phyloP scores from a whole-genome alignment of 192 early-diverging fungal species.

The Coemansia sp. region DNA sequence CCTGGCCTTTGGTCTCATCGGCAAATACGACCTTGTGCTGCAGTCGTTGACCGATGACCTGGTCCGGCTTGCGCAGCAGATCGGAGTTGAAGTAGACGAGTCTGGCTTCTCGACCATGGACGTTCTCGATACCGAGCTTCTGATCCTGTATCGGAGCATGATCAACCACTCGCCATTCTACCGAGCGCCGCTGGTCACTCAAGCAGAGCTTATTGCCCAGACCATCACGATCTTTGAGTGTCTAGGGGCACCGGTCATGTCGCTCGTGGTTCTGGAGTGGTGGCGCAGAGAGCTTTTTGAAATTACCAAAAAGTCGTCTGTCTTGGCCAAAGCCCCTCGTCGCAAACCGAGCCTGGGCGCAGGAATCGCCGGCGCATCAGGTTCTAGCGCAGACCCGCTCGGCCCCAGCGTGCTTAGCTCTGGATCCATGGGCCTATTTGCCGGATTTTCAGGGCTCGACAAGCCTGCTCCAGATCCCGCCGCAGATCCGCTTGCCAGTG shows the following conservation, averaged over 20 bases:
- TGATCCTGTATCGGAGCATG: conserved; percentile 49
- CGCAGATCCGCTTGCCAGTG: conserved; percentile 26
- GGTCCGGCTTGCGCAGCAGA: conserved; percentile 24
- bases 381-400: conserved; percentile 1
- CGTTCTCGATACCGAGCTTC: conserved; percentile 45
- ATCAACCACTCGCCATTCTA: conserved; percentile 41
- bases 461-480: conserved; percentile 1
- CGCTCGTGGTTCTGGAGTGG: conserved; percentile 52
- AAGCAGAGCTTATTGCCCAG: conserved; percentile 50
- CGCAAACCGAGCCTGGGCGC: neutral
- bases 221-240: conserved; percentile 54
- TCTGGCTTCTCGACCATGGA: conserved; percentile 39
- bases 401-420: conserved; percentile 18
- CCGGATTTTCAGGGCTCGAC: conserved; percentile 26
- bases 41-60: conserved; percentile 42
- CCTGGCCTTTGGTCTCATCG: conserved; percentile 38
- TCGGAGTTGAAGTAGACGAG: conserved; percentile 24
- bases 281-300: conserved; percentile 44
- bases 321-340: neutral
- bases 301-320: conserved; percentile 17
- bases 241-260: conserved; percentile 48
- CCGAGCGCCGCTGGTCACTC: conserved; percentile 38
- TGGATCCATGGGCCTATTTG: conserved; percentile 26
- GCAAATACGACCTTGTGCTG: conserved; percentile 43
- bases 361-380: neutral